These are phyloP conservation scores for Pulicaria dysenterica DNA, from an alignment of 129 eudicot species.

Conservation along the genomic window DNA sequence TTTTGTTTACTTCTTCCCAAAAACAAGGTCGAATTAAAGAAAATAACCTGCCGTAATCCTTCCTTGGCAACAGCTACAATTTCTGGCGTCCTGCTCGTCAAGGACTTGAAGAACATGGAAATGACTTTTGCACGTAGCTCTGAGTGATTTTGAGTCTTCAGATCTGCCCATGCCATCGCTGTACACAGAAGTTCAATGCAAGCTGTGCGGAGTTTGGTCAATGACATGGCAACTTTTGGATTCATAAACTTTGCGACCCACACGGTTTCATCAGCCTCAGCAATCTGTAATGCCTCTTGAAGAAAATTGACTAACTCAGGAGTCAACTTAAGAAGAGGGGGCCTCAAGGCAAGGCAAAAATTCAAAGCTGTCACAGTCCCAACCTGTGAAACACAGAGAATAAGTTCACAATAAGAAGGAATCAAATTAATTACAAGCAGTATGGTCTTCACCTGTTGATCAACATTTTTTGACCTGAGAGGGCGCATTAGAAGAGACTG, in stretches of 20 bases:
- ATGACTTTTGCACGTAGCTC: slow-evolving; percentile 89
- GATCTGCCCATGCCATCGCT: slow-evolving; percentile 99
- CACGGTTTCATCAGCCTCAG: slow-evolving; percentile 94
- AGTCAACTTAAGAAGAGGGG: slow-evolving; percentile 95
- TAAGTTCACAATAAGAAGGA: slow-evolving; percentile 21
- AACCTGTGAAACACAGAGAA: slow-evolving; percentile 51
- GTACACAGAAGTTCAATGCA: slow-evolving; percentile 96
- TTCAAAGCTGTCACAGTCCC: slow-evolving; percentile 97
- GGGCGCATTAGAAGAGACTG: slow-evolving; percentile 89
- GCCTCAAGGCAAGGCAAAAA: slow-evolving; percentile 97
- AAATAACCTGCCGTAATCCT: slow-evolving; percentile 88
- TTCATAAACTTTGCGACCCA: slow-evolving; percentile 93
- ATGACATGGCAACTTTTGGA: slow-evolving; percentile 86
- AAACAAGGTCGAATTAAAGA: slow-evolving; percentile 13
- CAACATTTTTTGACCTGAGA: slow-evolving; percentile 87
- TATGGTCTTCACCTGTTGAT: slow-evolving; percentile 75
- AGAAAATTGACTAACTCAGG: slow-evolving; percentile 82
- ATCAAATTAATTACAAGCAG: not conserved
- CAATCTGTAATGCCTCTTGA: slow-evolving; percentile 96
- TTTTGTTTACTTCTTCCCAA: not conserved
- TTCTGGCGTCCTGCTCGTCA: slow-evolving; percentile 90
- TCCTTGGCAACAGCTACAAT: slow-evolving; percentile 95
- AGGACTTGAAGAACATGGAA: slow-evolving; percentile 93
- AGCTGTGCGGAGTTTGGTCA: slow-evolving; percentile 90
- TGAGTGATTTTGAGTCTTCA: slow-evolving; percentile 86